Base-by-base conservation (phyloP, 345 rosid genomes). In the Eucalyptus regnans region DNA sequence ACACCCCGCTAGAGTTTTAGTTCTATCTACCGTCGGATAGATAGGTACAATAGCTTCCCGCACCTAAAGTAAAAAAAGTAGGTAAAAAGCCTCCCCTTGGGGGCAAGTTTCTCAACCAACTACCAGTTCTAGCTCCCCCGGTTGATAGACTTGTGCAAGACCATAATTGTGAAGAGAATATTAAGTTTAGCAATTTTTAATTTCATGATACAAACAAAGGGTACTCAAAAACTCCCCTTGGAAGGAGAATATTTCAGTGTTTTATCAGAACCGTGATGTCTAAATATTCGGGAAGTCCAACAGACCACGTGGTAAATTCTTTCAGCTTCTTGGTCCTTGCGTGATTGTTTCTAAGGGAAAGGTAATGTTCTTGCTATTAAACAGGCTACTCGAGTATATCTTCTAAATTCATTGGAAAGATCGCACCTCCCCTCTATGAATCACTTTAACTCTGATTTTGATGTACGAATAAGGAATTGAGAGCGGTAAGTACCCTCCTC, bases 21-120 rank as follows among this genome's bases (percentile, higher is more conserved):
- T 0, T 52, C 2, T 52, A 52, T 18, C 1, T 52, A 52, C 12
- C 12, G 4, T 46, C 12, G 49, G 12, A 46, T 46, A 46, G 12
- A 4, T 3, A 46, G 1, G 10, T 20, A 20, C 0, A 20, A 1
- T 52, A 52, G 25, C 58, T 20, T 52, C 2, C 4, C 1, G 1
- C 10, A 0, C 0, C 58, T 20, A 0, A 1, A 52, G 5, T 52
- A 2, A 52, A 52, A 52, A 52, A 18, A 18, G 25, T 20, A 52
- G 1, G 25, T 52, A 4, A 52, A 51, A 52, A 52, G 23, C 23
- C 56, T 52, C 8, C 25, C 58, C 1, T 18, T 18, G 0, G 4
- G 4, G 4, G 10, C 58, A 52, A 52, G 25, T 52, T 52, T 52
- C 58, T 52, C 58, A 7, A 52, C 10, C 25, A 52, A 18, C 58